A percentile compares a stretch with the other conserved stretches of the same genome.
phyloP scores from a whole-genome alignment of 192 early-diverging fungal genomes.

The Spinellus fusiger region DNA sequence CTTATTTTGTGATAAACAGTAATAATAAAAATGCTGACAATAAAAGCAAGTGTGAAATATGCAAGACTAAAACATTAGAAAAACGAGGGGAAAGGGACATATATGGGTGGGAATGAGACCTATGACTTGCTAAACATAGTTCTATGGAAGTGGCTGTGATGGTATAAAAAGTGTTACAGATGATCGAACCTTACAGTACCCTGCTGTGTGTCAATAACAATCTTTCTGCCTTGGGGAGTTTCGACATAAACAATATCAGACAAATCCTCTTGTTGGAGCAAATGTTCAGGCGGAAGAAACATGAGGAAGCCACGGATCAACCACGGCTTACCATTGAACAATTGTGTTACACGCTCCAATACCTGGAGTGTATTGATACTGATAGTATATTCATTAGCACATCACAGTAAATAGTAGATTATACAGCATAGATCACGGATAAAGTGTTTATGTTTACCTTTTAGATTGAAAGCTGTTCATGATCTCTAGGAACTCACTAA shows the following conservation, averaged over 20 bases:
- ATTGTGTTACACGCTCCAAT: constrained; percentile 17
- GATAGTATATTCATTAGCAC: neutral
- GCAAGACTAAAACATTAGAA: neutral
- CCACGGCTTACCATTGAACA: constrained; percentile 23
- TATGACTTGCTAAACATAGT: no score
- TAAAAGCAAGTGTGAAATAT: neutral
- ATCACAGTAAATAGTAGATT: neutral
- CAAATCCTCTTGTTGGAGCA: constrained; percentile 14
- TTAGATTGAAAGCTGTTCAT: constrained; percentile 22
- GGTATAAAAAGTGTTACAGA: no score
- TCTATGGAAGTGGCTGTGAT: no score
- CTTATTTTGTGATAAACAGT: no score
- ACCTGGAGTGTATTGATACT: constrained; percentile 28
- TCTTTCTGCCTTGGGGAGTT: constrained; percentile 14
- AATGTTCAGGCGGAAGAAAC: constrained; percentile 26
- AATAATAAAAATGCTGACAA: neutral
- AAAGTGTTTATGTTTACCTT: constrained; percentile 13
- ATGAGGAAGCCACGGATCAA: constrained; percentile 25
- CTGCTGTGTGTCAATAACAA: constrained; percentile 16
- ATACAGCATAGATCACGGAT: neutral
- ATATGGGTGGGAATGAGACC: no score
- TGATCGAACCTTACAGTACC: constrained; percentile 14
- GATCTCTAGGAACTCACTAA: constrained; percentile 14
- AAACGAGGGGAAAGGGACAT: neutral
- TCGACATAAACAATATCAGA: constrained; percentile 16